These are phyloP conservation scores for Sextonia rubra DNA, from an alignment of 164 flowering plant genomes.

Conservation along the genomic window DNA sequence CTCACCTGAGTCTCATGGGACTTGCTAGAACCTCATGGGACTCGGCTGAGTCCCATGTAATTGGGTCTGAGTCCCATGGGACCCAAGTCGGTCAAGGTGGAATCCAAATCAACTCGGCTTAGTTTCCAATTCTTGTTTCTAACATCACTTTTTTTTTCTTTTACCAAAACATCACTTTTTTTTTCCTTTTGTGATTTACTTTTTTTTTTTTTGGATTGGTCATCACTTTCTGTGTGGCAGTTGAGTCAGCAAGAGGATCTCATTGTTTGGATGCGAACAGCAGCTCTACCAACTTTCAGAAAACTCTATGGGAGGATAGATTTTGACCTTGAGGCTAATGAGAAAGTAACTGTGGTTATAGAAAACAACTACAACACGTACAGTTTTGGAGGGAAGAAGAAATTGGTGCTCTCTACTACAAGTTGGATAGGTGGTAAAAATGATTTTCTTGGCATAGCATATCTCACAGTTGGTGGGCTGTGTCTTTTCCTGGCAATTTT, in stretches of 20 bases:
- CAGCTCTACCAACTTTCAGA: conserved; percentile 82
- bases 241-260: conserved; percentile 87
- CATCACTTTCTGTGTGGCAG: conserved; percentile 29
- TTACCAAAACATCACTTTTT: too few relatives aligned
- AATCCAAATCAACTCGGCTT: too few relatives aligned
- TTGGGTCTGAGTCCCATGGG: too few relatives aligned
- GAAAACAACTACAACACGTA: conserved; percentile 83
- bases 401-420: conserved; percentile 17
- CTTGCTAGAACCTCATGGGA: too few relatives aligned
- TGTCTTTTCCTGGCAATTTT: conserved; percentile 58
- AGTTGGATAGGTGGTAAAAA: conserved; percentile 78
- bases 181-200: not conserved
- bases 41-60: too few relatives aligned
- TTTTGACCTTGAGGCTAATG: conserved; percentile 52
- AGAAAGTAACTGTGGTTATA: conserved; percentile 41
- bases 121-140: not conserved
- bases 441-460: conserved; percentile 70
- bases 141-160: not conserved
- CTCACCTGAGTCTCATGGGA: too few relatives aligned
- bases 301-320: conserved; percentile 84
- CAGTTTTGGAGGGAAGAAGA: conserved; percentile 70
- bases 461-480: conserved; percentile 62
- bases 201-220: not conserved
- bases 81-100: too few relatives aligned
- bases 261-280: conserved; percentile 94